A percentile compares a stretch with the other conserved stretches of the same genome.
These are phyloP conservation scores for Acer saccharum DNA, from an alignment of 345 rosid genomes.

Conservation along the genomic window DNA sequence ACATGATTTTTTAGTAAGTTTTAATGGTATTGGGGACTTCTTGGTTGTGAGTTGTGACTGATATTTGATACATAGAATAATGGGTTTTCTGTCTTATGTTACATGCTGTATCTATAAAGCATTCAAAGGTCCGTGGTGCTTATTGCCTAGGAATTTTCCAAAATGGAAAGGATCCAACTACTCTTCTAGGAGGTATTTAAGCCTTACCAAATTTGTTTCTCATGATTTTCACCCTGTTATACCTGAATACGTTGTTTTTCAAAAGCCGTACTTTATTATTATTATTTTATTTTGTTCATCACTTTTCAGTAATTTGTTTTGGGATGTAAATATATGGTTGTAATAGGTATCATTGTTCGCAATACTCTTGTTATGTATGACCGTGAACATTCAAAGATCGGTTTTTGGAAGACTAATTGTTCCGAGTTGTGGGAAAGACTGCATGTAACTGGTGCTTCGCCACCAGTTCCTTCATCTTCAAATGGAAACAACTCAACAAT, in stretches of 20 bases:
- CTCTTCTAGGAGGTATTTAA: constrained; percentile 79
- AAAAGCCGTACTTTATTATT: not conserved
- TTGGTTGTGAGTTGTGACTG: not conserved
- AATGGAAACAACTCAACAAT: constrained; percentile 33
- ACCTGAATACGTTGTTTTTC: not conserved
- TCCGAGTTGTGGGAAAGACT: constrained; percentile 85
- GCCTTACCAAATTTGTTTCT: constrained; percentile 9
- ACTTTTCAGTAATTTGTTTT: not conserved
- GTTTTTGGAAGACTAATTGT: constrained; percentile 98
- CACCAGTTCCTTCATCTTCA: constrained; percentile 46
- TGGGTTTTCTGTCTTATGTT: constrained; percentile 19
- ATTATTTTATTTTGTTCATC: not conserved
- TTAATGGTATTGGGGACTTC: constrained; percentile 3
- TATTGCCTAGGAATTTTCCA: constrained; percentile 90
- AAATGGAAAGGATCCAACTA: constrained; percentile 85
- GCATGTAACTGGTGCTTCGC: constrained; percentile 45
- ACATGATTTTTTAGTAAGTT: constrained; percentile 2
- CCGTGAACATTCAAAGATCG: constrained; percentile 76
- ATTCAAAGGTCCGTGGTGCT: constrained; percentile 74
- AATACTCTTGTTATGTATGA: constrained; percentile 91
- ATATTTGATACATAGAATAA: constrained; percentile 14
- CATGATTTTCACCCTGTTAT: not conserved
- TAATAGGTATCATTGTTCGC: constrained; percentile 77
- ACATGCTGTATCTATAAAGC: constrained; percentile 44
- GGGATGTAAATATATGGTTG: constrained; percentile 8